Base-by-base conservation (phyloP, 202 grass and related monocot genomes). In the Schoenoplectus triqueter region DNA sequence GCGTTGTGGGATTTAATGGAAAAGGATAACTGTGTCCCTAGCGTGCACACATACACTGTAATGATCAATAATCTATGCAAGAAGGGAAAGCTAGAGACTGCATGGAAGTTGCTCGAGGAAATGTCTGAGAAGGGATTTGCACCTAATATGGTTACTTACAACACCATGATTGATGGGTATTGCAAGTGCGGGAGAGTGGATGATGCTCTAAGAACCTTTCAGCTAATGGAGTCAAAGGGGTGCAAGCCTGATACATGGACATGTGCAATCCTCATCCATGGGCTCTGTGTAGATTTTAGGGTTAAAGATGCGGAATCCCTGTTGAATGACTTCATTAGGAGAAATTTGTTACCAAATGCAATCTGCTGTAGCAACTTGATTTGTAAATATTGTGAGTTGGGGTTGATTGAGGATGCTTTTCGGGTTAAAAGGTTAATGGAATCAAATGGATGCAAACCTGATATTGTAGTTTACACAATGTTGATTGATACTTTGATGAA, bases 141-240 rank as follows among this genome's bases (percentile, higher is more conserved):
- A 31, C 31, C 31, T 31, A 31, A 31, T 31, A 31, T 31, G 31
- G 31, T 31, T 31, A 31, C 31, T 31, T 31, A 31, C 31, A 31
- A 31, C 31, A 31, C 31, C 31, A 31, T 31, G 31, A 31, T 31
- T 31, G 31, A 31, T 31, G 31, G 31, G 31, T 31, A 31, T 31
- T 31, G 31, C 31, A 31, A 31, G 31, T 31, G 31, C 31, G 1
- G 31, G 31, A 31, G 31, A 31, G 31, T 31, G 31, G 31, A 31
- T 31, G 31, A 31, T 31, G 31, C 31, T 31, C 31, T 31, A 31
- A 31, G 31, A 31, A 31, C 31, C 31, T 31, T 31, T 31, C 31
- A 31, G 95, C 95, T 90, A 87, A 98, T 95, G 92, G 89, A 93
- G 88, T 70, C 63, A 64, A 93, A 74, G 66, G 87, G 87, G 18